A percentile compares a stretch with the other conserved stretches of the same genome.
These are phyloP conservation scores for Candida coleopterorum DNA, from an alignment of 805 yeast species.

Conservation along the genomic window DNA sequence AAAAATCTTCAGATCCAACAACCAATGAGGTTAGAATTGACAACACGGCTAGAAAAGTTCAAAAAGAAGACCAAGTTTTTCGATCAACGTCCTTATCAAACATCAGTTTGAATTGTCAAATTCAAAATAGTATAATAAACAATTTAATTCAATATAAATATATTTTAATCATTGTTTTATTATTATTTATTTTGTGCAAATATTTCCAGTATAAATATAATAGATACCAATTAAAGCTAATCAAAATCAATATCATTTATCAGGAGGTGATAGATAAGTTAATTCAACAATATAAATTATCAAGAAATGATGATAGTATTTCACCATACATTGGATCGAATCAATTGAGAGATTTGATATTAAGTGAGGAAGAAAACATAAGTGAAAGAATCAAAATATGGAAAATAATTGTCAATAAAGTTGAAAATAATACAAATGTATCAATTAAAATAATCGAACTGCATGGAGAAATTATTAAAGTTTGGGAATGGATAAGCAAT, in stretches of 20 bases:
- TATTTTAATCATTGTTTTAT: conserved; percentile 12
- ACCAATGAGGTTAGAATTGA: conserved; percentile 19
- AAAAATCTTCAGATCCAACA: conserved; percentile 10
- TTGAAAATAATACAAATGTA: conserved; percentile 67
- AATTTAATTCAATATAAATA: conserved; percentile 24
- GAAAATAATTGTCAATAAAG: conserved; percentile 48
- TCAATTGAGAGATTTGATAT: conserved; percentile 64
- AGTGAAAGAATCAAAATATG: conserved; percentile 47
- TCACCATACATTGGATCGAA: conserved; percentile 58
- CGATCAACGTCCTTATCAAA: conserved; percentile 69
- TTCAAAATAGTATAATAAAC: conserved; percentile 47
- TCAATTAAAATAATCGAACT: conserved; percentile 60
- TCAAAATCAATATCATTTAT: conserved; percentile 42
- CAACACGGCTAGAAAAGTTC: conserved; percentile 26
- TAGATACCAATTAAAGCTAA: conserved; percentile 32
- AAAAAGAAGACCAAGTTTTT: conserved; percentile 50
- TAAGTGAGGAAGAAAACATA: conserved; percentile 37
- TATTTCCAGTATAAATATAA: conserved; percentile 30
- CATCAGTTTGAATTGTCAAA: conserved; percentile 53
- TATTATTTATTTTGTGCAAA: conserved; percentile 18
- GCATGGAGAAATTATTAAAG: conserved; percentile 82
- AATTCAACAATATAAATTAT: conserved; percentile 31
- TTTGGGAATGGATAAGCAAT: conserved; percentile 77
- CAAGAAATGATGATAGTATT: conserved; percentile 26
- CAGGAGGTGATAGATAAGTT: conserved; percentile 47